phyloP scores from a whole-genome alignment of 2,329 filamentous ascomycete species.

The Aureobasidium lini region DNA sequence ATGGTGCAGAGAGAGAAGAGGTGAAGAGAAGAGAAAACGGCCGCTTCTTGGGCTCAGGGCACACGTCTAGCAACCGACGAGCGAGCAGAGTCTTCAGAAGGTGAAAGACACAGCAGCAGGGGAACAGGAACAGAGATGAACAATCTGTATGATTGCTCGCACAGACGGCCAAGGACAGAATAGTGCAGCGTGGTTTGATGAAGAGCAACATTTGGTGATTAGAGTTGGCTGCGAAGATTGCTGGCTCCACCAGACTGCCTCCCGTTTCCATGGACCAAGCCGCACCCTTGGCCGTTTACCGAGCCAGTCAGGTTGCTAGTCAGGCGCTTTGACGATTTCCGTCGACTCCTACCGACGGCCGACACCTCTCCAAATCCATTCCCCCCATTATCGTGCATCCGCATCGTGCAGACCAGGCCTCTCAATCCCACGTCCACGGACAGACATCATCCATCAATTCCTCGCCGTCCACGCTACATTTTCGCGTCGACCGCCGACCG shows the following conservation, averaged over 20 bases:
- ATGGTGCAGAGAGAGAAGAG: neutral
- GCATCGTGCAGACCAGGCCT: constrained; percentile 1
- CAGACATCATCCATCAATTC: constrained; percentile 3
- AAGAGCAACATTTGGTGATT: constrained; percentile 11
- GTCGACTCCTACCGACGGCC: neutral
- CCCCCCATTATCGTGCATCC: constrained; percentile 10
- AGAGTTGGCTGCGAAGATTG: constrained; percentile 7
- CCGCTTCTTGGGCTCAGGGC: neutral
- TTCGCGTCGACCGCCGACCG: neutral
- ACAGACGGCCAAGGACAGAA: neutral
- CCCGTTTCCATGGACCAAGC: neutral
- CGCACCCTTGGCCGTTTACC: constrained; percentile 5
- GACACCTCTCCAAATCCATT: constrained; percentile 5
- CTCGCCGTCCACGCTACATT: neutral
- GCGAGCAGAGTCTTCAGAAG: neutral
- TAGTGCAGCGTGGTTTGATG: neutral
- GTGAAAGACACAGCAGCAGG: neutral
- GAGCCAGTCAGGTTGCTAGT: constrained; percentile 7
- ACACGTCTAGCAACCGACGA: neutral
- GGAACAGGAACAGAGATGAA: neutral
- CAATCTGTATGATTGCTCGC: neutral
- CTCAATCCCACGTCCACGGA: constrained; percentile 2
- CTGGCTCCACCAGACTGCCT: neutral
- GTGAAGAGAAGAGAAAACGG: neutral
- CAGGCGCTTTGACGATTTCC: neutral